Percentiles rank a stretch among this genome's conserved stretches.
These are phyloP conservation scores for Arabidopsis suecica DNA, from an alignment of 345 rosid genomes.

Conservation along the genomic window DNA sequence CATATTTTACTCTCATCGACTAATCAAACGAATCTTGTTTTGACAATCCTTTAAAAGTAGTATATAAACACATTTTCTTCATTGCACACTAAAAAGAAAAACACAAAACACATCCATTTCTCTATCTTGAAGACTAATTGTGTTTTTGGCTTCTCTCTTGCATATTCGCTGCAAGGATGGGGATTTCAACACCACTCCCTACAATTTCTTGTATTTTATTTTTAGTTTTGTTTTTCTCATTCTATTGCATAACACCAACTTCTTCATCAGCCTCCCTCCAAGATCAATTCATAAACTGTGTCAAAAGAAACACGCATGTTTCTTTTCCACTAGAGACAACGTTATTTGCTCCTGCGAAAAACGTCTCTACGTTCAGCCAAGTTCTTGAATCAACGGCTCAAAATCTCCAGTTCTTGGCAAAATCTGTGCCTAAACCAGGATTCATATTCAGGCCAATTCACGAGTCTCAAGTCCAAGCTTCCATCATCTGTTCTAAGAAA, in stretches of 20 bases:
- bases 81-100: background rate
- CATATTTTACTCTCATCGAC: background rate
- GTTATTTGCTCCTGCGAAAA: conserved; percentile 41
- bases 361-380: conserved; percentile 45
- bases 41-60: background rate
- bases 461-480: conserved; percentile 63
- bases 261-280: conserved; percentile 29
- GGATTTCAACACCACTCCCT: background rate
- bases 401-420: conserved; percentile 53
- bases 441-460: conserved; percentile 57
- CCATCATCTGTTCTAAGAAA: conserved; percentile 57
- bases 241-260: conserved; percentile 13
- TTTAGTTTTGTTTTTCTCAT: conserved; percentile 28
- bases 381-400: conserved; percentile 55
- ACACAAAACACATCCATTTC: background rate
- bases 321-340: conserved; percentile 33
- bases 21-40: background rate
- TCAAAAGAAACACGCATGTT: conserved; percentile 42
- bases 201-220: conserved; percentile 19
- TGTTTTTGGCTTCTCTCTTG: conserved; percentile 3
- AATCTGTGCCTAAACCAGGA: conserved; percentile 57
- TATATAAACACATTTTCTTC: background rate
- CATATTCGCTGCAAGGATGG: conserved; percentile 7
- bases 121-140: background rate
- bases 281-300: conserved; percentile 49